Evolutionary conservation across 805 yeast genomes (phyloP), one percentile per base, ranked within the genome.

Genomic region (Suhomyces xylopsoci): DNA sequence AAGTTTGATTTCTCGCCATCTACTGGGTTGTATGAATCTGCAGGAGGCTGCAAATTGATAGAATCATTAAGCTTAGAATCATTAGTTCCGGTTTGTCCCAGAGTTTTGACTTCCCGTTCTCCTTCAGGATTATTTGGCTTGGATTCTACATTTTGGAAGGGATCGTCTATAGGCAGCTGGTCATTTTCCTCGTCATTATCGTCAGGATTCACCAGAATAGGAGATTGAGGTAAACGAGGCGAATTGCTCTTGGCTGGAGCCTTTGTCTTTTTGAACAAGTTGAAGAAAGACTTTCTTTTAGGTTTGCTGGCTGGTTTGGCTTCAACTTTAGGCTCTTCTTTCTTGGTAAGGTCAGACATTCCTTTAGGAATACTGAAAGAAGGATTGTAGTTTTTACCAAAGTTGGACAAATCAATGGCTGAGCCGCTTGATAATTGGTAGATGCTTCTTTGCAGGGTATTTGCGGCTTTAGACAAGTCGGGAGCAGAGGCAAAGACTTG

Each of bases 371-470:
- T 49, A 45, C 62, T 59, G 51, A 75, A 75, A 1, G 75, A 63
- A 4, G 80, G 80, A 52, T 66, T 65, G 59, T 73, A 61, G 49
- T 55, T 61, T 50, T 67, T 69, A 19, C 80, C 80, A 58, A 75
- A 75, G 52, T 73, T 71, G 28, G 64, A 52, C 24, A 75, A 63
- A 60, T 75, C 76, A 45, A 75, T 62, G 6, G 70, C 72, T 36
- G 79, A 74, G 3, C 77, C 78, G 45, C 50, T 17, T 7, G 58
- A 51, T 40, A 56, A 50, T 25, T 58, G 52, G n/a, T 58, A 56
- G 30, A 58, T 40, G 6, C 25, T 25, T 10, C 22, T 24, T 24
- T 34, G 36, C 22, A 38, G 42, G 42, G 41, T n/a, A 12, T 38
- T 38, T 24, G 53, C 2, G 42, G 44, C 22, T 45, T 24, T 26